These are phyloP conservation scores for Dysphania ambrosioides DNA, from an alignment of 148 eudicot species.

Conservation along the genomic window DNA sequence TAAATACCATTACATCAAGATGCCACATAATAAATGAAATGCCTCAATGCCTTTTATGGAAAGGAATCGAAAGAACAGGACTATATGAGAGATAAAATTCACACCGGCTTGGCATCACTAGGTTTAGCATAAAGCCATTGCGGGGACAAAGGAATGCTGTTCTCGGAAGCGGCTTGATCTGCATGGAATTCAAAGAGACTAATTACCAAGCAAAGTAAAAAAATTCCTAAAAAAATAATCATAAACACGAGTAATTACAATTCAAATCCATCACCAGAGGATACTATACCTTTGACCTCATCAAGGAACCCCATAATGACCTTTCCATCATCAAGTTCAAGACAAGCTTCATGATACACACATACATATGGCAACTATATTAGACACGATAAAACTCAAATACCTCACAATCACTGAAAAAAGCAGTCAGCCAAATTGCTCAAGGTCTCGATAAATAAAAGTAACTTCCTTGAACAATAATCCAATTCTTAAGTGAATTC, in stretches of 20 bases:
- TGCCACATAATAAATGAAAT: neutral
- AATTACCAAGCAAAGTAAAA: neutral
- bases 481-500: neutral
- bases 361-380: neutral
- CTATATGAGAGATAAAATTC: conserved; percentile 12
- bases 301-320: conserved; percentile 48
- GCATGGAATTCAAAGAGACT: conserved; percentile 23
- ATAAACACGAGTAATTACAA: neutral
- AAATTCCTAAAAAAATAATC: neutral
- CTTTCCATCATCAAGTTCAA: conserved; percentile 62
- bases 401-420: neutral
- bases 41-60: neutral
- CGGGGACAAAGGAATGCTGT: conserved; percentile 91
- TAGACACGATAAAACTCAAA: conserved; percentile 6
- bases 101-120: conserved; percentile 64
- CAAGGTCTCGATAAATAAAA: neutral
- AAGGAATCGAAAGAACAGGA: neutral
- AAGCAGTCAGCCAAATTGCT: neutral
- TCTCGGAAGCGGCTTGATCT: conserved; percentile 76
- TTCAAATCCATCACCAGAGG: neutral
- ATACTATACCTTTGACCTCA: conserved; percentile 61
- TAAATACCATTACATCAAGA: too few species aligned
- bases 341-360: conserved; percentile 34
- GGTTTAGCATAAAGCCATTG: conserved; percentile 95
- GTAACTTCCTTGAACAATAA: neutral